Base-by-base conservation (phyloP, 768 basidiomycete genomes). In the Pleurotus platypus region DNA sequence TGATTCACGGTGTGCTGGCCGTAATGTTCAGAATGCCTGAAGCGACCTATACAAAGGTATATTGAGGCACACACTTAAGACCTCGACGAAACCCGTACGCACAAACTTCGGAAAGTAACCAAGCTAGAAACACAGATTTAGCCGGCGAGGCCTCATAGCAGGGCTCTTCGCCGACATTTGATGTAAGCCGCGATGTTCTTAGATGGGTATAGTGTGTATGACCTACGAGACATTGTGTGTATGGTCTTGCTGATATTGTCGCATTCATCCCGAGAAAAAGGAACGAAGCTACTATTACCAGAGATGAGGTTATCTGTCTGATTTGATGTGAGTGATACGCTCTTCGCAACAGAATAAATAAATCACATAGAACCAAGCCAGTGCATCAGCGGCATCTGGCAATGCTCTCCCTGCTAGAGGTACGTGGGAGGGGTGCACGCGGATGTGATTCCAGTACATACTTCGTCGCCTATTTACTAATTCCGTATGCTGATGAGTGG, bases 211-310 rank as follows among this genome's bases (percentile, higher is more conserved):
- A 16, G 42, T n/a, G 22, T 37, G 5, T n/a, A 35, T 37, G 5
- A 59, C 63, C 57, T 56, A 76, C 74, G 54, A 39, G 70, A 63
- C 18, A 77, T 60, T 30, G 74, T 67, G 27, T 66, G 68, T 2
- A 80, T 63, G 1, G 77, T 63, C n/a, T 67, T 66, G 2, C 75
- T 67, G 12, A 83, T 66, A 48, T 82, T 77, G 60, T 81, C 77
- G 50, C 81, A 82, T 67, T 83, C 81, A 1, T 57, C 48, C 63
- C 80, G 81, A 1, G 81, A 82, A 58, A 83, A 83, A 1, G 83
- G 81, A 12, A 77, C 78, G 2, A 72, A 66, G 59, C 78, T 79
- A 47, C 63, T 70, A 3, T 69, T 46, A 26, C 77, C 78, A 20
- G 73, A 72, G 43, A 78, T 75, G 45, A 83, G 61, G 61, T 83